Conservation (phyloP, 2,329 filamentous ascomycete species). For the Amylocarpus encephaloides region DNA sequence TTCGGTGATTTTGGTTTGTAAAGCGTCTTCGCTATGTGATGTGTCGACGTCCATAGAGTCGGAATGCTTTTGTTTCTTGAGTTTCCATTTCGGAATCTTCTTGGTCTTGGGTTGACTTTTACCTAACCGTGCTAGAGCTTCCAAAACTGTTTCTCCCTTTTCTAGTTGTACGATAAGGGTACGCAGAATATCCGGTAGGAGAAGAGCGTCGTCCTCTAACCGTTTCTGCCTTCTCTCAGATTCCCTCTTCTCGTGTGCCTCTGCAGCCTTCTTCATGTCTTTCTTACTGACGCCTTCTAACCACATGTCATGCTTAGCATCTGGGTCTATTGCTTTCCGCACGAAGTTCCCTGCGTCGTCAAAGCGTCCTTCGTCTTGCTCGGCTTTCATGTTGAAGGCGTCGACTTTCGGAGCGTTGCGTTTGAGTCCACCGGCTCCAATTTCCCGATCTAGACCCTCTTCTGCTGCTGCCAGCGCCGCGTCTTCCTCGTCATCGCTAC, state of each 20-base stretch:
- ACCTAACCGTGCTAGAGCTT: slow-evolving; percentile 77
- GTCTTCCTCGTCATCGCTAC: slow-evolving; percentile 59
- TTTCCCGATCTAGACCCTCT: slow-evolving; percentile 76
- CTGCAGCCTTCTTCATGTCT: slow-evolving; percentile 81
- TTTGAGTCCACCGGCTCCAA: slow-evolving; percentile 86
- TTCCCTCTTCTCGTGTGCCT: slow-evolving; percentile 80
- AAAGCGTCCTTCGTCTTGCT: slow-evolving; percentile 89
- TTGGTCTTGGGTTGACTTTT: slow-evolving; percentile 56
- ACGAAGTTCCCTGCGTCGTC: slow-evolving; percentile 90
- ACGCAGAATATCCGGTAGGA: slow-evolving; percentile 67
- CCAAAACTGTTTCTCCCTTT: slow-evolving; percentile 76
- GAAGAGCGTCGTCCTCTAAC: slow-evolving; percentile 65
- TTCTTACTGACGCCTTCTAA: slow-evolving; percentile 88
- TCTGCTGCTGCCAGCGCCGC: slow-evolving; percentile 70
- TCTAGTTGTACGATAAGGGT: slow-evolving; percentile 69
- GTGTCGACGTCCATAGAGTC: slow-evolving; percentile 66
- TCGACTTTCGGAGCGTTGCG: slow-evolving; percentile 90
- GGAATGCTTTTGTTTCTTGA: slow-evolving; percentile 60
- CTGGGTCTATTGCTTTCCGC: slow-evolving; percentile 79
- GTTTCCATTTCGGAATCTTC: slow-evolving; percentile 60
- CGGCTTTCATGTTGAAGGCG: slow-evolving; percentile 87
- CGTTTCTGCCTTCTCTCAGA: slow-evolving; percentile 66
- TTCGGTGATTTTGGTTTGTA: slow-evolving; percentile 62
- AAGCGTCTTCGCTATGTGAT: slow-evolving; percentile 51
- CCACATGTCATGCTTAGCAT: slow-evolving; percentile 89